A percentile compares a stretch with the other conserved stretches of the same genome.
These are phyloP conservation scores for Paraglomus brasilianum DNA, from an alignment of 192 early-diverging fungal genomes.

Conservation along the genomic window DNA sequence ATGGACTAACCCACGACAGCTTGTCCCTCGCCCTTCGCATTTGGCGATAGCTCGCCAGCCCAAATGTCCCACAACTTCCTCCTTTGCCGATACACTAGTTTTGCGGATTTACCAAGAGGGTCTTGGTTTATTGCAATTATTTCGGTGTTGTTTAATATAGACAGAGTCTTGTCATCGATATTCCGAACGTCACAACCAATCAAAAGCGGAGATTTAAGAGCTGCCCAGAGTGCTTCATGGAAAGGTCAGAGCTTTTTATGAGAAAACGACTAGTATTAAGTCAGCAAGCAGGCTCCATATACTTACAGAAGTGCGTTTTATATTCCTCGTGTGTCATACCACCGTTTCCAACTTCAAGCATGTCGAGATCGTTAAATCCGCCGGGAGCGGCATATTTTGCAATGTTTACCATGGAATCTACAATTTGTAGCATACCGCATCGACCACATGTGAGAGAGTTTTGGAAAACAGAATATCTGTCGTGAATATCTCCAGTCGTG, in stretches of 20 bases:
- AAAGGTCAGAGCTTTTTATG: not conserved
- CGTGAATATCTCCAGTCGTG: conserved; percentile 36
- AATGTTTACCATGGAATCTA: not conserved
- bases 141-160: conserved; percentile 47
- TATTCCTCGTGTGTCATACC: conserved; percentile 40
- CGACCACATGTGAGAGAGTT: not conserved
- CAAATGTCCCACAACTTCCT: conserved; percentile 6
- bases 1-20: conserved; percentile 4
- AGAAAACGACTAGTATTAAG: not conserved
- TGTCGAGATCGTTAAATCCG: conserved; percentile 56
- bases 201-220: conserved; percentile 58
- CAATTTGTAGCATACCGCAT: conserved; percentile 12
- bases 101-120: conserved; percentile 38
- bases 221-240: conserved; percentile 46
- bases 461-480: conserved; percentile 6
- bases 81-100: not conserved
- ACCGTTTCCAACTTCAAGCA: conserved; percentile 58
- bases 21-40: conserved; percentile 1
- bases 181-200: conserved; percentile 54
- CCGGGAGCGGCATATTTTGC: conserved; percentile 38
- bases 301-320: conserved; percentile 20
- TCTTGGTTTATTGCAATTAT: conserved; percentile 66
- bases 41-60: not conserved
- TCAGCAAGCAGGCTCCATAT: too few species aligned
- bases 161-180: conserved; percentile 29